Evolutionary conservation across 78 protist genomes (phyloP).

Genomic region (Chrysochromulina parva): DNA sequence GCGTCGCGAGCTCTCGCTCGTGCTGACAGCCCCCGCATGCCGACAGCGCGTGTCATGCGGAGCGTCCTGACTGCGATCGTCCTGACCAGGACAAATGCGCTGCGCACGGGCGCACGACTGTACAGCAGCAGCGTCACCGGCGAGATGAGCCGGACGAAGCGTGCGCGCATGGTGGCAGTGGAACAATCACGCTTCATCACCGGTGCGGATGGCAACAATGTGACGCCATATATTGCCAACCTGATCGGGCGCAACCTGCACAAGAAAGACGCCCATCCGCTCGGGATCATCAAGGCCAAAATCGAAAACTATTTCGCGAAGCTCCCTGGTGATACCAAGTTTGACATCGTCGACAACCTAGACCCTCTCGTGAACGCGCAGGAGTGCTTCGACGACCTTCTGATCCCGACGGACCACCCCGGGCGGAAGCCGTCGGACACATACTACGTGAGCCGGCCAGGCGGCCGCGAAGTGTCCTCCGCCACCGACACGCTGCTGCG

Average conservation of each 20-base stretch:
- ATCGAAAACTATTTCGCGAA: neutral
- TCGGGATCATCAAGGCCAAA: conserved; percentile 15
- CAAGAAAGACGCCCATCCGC: neutral
- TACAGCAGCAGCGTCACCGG: no score
- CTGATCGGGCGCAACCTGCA: conserved; percentile 30
- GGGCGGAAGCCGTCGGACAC: conserved; percentile 78
- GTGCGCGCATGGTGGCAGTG: neutral
- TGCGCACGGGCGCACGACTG: no score
- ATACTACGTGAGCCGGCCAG: conserved; percentile 51
- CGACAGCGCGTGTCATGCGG: no score
- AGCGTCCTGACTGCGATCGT: no score
- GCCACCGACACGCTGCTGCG: neutral
- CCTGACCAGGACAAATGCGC: no score
- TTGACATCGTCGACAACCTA: neutral
- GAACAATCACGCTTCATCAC: neutral
- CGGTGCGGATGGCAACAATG: neutral
- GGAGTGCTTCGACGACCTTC: conserved; percentile 68
- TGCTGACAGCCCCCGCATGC: no score
- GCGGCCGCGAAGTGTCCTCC: neutral
- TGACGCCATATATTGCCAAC: conserved; percentile 3
- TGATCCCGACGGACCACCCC: conserved; percentile 72
- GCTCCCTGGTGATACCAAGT: neutral
- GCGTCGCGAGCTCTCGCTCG: no score
- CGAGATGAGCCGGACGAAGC: no score
- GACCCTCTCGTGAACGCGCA: neutral